phyloP scores from a whole-genome alignment of 2,329 filamentous ascomycete species.

The Aspergillus chevalieri region DNA sequence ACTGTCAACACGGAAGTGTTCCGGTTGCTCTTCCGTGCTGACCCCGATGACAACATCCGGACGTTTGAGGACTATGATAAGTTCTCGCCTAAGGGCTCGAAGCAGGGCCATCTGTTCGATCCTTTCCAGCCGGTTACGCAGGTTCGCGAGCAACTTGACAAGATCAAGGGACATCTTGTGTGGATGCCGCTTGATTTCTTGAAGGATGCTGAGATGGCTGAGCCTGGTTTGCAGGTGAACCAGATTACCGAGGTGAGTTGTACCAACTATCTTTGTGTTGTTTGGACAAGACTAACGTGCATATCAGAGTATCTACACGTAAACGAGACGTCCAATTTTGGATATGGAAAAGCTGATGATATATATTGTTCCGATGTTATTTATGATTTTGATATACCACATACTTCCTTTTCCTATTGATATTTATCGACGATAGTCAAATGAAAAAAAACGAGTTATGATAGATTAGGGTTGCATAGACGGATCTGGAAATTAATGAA shows the following conservation, averaged over 20 bases:
- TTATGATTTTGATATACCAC: neutral
- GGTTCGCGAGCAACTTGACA: constrained; percentile 67
- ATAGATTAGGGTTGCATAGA: too few relatives aligned
- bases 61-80: constrained; percentile 84
- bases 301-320: constrained; percentile 31
- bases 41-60: constrained; percentile 84
- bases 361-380: neutral
- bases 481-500: too few relatives aligned
- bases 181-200: constrained; percentile 94
- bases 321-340: neutral
- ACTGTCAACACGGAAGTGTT: constrained; percentile 75
- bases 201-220: constrained; percentile 78
- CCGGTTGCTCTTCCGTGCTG: constrained; percentile 73
- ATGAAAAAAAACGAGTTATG: too few relatives aligned
- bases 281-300: constrained; percentile 8
- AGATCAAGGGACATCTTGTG: constrained; percentile 81
- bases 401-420: too few relatives aligned
- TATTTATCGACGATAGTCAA: too few relatives aligned
- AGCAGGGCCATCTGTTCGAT: constrained; percentile 82
- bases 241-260: constrained; percentile 73
- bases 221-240: constrained; percentile 81
- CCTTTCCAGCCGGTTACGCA: constrained; percentile 66
- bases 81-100: constrained; percentile 61
- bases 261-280: too few relatives aligned
- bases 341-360: neutral